A percentile compares a stretch with the other conserved stretches of the same genome.
phyloP scores from a whole-genome alignment of 73 alveolate species.

The Paramecium primaurelia region DNA sequence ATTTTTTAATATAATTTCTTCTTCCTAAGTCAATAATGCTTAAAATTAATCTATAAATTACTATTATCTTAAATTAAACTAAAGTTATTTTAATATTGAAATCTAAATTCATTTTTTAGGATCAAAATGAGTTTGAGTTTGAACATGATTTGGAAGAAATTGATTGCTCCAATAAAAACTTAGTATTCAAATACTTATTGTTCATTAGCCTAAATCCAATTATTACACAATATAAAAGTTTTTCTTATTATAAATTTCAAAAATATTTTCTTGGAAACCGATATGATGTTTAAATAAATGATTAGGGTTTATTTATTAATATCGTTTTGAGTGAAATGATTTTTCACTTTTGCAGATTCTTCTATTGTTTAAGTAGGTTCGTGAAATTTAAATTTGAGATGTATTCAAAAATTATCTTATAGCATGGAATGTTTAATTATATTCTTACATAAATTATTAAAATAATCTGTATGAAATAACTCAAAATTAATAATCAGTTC shows the following conservation, averaged over 20 bases:
- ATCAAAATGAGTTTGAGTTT: slow-evolving; percentile 84
- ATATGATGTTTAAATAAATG: slow-evolving; percentile 49
- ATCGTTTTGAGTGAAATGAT: slow-evolving; percentile 93
- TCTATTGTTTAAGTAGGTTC: slow-evolving; percentile 69
- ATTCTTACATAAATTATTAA: neutral
- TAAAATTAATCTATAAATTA: too few relatives aligned
- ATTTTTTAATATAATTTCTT: too few relatives aligned
- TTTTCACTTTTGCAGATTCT: slow-evolving; percentile 72
- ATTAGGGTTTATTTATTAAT: slow-evolving; percentile 6
- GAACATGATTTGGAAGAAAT: slow-evolving; percentile 93
- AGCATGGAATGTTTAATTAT: neutral
- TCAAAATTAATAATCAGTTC: neutral
- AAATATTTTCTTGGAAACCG: slow-evolving; percentile 76
- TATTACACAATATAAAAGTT: slow-evolving; percentile 79
- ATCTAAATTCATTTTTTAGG: neutral
- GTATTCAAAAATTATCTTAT: neutral
- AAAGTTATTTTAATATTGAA: too few relatives aligned
- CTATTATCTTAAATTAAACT: too few relatives aligned
- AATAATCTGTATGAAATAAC: neutral
- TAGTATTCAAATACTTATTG: slow-evolving; percentile 89
- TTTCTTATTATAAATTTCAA: slow-evolving; percentile 83
- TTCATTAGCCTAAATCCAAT: slow-evolving; percentile 86
- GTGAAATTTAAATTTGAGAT: slow-evolving; percentile 57
- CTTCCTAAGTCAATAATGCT: too few relatives aligned
- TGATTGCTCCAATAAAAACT: slow-evolving; percentile 97